Evolutionary conservation across 257 asterid genomes (phyloP).

Genomic region (Solanum stenotomum): DNA sequence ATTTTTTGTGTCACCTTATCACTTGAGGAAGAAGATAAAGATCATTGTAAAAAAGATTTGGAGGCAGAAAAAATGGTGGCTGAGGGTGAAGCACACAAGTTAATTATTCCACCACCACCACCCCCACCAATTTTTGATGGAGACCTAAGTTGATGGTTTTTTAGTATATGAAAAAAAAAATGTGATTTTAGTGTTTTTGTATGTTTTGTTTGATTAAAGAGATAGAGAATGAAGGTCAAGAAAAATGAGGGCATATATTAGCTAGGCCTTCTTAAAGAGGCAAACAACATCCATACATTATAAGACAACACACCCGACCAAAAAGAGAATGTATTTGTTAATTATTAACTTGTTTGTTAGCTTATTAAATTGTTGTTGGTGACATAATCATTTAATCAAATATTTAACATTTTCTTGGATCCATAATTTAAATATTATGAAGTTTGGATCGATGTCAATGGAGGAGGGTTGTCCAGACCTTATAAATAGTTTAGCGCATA

Average conservation of each 20-base stretch:
- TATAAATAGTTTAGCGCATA: background rate
- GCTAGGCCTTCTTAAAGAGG: conserved; percentile 21
- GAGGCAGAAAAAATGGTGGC: conserved; percentile 47
- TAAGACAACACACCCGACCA: conserved; percentile 18
- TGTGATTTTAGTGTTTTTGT: background rate
- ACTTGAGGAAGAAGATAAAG: conserved; percentile 15
- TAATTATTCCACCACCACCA: conserved; percentile 15
- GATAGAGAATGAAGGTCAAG: conserved; percentile 10
- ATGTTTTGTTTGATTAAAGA: background rate
- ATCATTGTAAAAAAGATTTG: background rate
- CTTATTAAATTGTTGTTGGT: background rate
- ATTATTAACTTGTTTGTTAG: background rate
- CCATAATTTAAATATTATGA: background rate
- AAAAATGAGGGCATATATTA: conserved; percentile 17
- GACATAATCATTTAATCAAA: background rate
- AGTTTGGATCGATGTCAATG: background rate
- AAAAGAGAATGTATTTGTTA: conserved; percentile 6
- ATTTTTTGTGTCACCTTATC: conserved; percentile 19
- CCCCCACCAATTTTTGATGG: conserved; percentile 56
- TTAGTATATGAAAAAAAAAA: background rate
- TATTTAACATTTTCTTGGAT: background rate
- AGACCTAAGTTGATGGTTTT: conserved; percentile 14
- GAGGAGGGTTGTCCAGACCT: background rate
- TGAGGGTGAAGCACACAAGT: conserved; percentile 1
- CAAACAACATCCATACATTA: background rate